Evolutionary conservation across 2,329 filamentous ascomycete genomes (phyloP), one percentile per base, ranked within the genome.

Genomic region (Penicillium sclerotiorum): DNA sequence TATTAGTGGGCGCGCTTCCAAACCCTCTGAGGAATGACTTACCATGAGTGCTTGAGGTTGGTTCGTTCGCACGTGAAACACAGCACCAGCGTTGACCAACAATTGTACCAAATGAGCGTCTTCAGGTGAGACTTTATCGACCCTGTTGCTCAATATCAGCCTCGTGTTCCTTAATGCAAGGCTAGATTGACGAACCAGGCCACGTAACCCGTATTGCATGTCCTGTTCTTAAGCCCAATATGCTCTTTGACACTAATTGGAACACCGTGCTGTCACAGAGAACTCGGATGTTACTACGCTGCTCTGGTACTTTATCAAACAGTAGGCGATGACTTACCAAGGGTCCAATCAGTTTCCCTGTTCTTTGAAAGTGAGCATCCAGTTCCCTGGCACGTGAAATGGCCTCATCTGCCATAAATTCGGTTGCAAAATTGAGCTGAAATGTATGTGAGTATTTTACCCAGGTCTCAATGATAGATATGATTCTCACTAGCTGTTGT

Each of bases 161-260:
- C 52, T 45, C 23, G 8, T 3, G 8, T 30, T 15, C 2, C 8
- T 32, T 18, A 18, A 5, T 15, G 2, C 28, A 1, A 20, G 18
- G n/a, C n/a, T 1, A 25, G 1, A 21, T 38, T 11, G 21, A 28
- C 56, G 12, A 49, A 70, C 68, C 63, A 72, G 22, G 68, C 64
- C 3, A 68, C 66, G 38, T 67, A 73, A 23, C 68, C 70, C 2
- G 63, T 67, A 35, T 70, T 68, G 47, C 64, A 68, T 1, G 63
- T 68, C 20, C 56, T 66, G 1, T 79, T 81, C 48, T 79, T 78
- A 22, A 86, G 72, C 8, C 82, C 77, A 61, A 86, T 82, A 12
- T 83, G 81, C 45, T 87, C 84, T 57, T 86, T 87, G 4, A 84
- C 65, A 35, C 74, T 79, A 45, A 84, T 76, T 0, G 81, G 81